Conservation (phyloP, 1,284 basidiomycete genomes). For the Apiotrichum siamense region DNA sequence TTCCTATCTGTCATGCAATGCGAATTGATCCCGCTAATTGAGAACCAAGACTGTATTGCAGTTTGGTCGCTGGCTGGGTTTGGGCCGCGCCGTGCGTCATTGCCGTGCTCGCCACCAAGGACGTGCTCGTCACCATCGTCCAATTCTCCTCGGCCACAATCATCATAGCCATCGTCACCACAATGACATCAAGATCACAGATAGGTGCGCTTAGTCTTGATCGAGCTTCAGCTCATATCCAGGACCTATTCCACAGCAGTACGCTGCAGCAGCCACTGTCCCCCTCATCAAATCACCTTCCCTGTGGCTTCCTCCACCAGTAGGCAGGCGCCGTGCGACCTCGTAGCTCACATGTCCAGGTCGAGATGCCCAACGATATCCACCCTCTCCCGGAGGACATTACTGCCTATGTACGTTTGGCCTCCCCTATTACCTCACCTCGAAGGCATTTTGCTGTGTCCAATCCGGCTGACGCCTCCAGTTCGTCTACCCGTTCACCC, state of each 20-base stretch:
- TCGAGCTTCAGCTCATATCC: constrained; percentile 2
- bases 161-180: constrained; percentile 1
- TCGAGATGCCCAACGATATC: constrained; percentile 76
- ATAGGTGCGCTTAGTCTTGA: constrained; percentile 9
- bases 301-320: constrained; percentile 72
- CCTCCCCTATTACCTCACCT: too few species aligned
- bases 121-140: not conserved
- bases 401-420: constrained; percentile 74
- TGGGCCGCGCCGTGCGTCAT: not conserved
- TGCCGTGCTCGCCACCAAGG: not conserved
- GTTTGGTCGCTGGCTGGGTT: too few species aligned
- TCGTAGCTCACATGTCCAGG: constrained; percentile 49
- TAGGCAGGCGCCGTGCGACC: constrained; percentile 44
- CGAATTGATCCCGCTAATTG: not conserved
- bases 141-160: not conserved
- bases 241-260: constrained; percentile 54
- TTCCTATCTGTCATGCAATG: not conserved
- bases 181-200: constrained; percentile 18
- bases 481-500: constrained; percentile 90
- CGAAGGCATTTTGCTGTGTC: not conserved
- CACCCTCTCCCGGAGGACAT: constrained; percentile 86
- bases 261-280: constrained; percentile 63
- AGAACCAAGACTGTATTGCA: too few species aligned
- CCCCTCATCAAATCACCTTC: constrained; percentile 87
- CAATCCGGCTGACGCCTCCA: constrained; percentile 37